These are phyloP conservation scores for Bipolaris gigantea DNA, from an alignment of 2,329 filamentous ascomycete genomes.

Conservation along the genomic window DNA sequence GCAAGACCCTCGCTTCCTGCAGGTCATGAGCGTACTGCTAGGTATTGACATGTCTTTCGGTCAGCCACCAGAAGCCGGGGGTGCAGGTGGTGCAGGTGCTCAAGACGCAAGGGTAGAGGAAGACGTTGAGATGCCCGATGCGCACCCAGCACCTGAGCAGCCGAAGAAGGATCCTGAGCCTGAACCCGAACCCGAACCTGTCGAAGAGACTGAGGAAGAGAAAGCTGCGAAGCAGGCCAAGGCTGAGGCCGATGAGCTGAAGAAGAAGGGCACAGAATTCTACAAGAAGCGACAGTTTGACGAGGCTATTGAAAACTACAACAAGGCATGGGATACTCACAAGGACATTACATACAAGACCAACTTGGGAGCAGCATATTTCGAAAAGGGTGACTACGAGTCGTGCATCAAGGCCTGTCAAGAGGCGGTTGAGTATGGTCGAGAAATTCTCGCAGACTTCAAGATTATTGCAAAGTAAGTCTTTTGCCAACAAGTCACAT, in stretches of 20 bases:
- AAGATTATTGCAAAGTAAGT: constrained; percentile 90
- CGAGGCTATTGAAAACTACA: constrained; percentile 90
- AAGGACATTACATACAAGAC: constrained; percentile 98
- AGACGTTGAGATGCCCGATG: constrained; percentile 78
- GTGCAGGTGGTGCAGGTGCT: constrained; percentile 46
- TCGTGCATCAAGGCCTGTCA: constrained; percentile 84
- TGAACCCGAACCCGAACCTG: constrained; percentile 64
- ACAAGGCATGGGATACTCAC: constrained; percentile 88
- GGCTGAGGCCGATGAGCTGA: constrained; percentile 90
- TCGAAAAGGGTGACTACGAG: constrained; percentile 94
- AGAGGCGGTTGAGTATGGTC: constrained; percentile 86
- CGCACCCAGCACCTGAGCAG: constrained; percentile 58
- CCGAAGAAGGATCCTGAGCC: constrained; percentile 52
- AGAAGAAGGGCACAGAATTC: constrained; percentile 87
- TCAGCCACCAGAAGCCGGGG: constrained; percentile 52
- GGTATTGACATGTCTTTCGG: constrained; percentile 87
- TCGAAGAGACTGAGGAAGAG: constrained; percentile 85
- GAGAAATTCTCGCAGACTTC: constrained; percentile 89
- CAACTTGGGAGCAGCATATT: constrained; percentile 91
- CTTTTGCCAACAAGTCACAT: neutral
- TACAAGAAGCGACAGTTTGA: constrained; percentile 99
- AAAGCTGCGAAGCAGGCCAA: constrained; percentile 86
- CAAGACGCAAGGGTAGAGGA: constrained; percentile 59
- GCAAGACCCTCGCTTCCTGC: constrained; percentile 86
- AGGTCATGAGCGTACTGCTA: constrained; percentile 90